A percentile compares a stretch with the other conserved stretches of the same genome.
Evolutionary conservation across 2,329 filamentous ascomycete species (phyloP).

Genomic region (Metarhizium robertsii): DNA sequence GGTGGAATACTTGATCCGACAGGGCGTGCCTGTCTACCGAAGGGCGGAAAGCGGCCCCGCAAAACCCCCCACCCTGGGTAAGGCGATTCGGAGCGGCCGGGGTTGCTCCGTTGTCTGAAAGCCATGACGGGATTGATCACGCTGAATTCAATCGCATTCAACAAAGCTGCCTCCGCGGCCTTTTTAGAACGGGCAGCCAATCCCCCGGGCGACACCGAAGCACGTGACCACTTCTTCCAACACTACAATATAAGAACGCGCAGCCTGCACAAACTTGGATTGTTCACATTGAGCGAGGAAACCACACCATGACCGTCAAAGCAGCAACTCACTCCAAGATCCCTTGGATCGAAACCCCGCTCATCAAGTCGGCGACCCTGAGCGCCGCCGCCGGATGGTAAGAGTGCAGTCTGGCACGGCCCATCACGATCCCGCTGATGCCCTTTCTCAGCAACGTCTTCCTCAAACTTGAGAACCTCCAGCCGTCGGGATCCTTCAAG

Average conservation of each 20-base stretch:
- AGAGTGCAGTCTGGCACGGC: not conserved
- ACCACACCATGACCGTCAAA: constrained; percentile 2
- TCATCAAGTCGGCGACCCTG: constrained; percentile 48
- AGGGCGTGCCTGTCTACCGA: not conserved
- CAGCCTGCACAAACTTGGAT: no score
- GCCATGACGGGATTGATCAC: no score
- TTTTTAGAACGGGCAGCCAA: no score
- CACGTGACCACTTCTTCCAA: no score
- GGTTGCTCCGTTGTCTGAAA: no score
- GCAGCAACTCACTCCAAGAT: not conserved
- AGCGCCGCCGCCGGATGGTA: constrained; percentile 13
- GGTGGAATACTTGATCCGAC: not conserved
- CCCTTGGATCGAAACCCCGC: constrained; percentile 61
- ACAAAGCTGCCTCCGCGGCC: no score
- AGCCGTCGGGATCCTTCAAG: constrained; percentile 80
- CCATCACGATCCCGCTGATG: not conserved
- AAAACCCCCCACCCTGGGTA: not conserved
- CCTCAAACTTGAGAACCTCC: constrained; percentile 73
- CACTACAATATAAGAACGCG: no score
- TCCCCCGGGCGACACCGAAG: no score
- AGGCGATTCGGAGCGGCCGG: no score
- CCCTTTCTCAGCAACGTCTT: constrained; percentile 52
- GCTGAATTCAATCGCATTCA: no score
- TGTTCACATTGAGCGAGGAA: not conserved
- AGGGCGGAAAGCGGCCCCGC: not conserved